Conservation (phyloP, 1,284 basidiomycete genomes). For the Erythrobasidium hasegawianum region DNA sequence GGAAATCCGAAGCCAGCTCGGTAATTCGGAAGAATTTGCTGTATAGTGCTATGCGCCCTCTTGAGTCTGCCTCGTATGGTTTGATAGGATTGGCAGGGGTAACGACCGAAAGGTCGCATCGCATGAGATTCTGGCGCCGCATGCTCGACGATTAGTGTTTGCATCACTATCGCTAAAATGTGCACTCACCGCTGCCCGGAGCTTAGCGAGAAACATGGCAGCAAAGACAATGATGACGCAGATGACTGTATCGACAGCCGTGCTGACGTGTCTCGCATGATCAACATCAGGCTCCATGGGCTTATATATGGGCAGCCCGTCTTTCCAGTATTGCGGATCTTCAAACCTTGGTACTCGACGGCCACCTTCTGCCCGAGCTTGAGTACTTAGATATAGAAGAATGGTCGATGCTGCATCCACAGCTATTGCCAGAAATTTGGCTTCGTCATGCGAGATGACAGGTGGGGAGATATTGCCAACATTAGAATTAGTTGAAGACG, state of each 20-base stretch:
- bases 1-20: constrained; percentile 33
- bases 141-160: neutral
- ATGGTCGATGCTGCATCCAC: constrained; percentile 28
- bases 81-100: constrained; percentile 15
- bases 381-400: constrained; percentile 12
- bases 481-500: neutral
- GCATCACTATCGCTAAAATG: neutral
- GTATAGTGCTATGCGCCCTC: constrained; percentile 25
- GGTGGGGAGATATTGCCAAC: neutral
- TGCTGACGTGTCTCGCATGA: constrained; percentile 29
- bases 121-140: constrained; percentile 19
- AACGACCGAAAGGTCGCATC: constrained; percentile 22
- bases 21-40: constrained; percentile 34
- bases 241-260: constrained; percentile 30
- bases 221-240: constrained; percentile 35
- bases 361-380: constrained; percentile 21
- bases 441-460: constrained; percentile 21
- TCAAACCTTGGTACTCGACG: constrained; percentile 19
- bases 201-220: constrained; percentile 32
- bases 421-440: constrained; percentile 23
- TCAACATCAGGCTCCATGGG: constrained; percentile 33
- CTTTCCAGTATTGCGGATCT: constrained; percentile 33
- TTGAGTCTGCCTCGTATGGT: constrained; percentile 15
- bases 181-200: constrained; percentile 24
- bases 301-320: constrained; percentile 22